These are phyloP conservation scores for Anthostomella pinea DNA, from an alignment of 2,329 filamentous ascomycete genomes.

Conservation along the genomic window DNA sequence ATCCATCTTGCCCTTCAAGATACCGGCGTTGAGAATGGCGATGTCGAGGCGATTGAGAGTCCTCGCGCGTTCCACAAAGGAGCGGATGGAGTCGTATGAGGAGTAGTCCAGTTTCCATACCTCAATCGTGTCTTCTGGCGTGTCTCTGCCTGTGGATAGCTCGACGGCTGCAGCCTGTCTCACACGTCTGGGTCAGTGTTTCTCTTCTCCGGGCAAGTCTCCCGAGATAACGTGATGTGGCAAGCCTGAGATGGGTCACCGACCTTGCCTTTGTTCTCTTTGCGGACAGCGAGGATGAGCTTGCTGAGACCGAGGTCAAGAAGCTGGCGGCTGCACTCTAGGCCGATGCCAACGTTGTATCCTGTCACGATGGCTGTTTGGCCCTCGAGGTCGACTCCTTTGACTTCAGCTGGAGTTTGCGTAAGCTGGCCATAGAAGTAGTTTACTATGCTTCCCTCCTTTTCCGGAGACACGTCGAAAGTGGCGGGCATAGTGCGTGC, in stretches of 20 bases:
- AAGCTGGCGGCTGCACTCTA: slow-evolving; percentile 33
- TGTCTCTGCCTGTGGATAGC: background rate
- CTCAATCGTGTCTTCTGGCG: slow-evolving; percentile 26
- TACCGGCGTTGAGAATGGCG: slow-evolving; percentile 30
- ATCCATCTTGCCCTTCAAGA: slow-evolving; percentile 17
- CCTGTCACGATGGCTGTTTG: slow-evolving; percentile 31
- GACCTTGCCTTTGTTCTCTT: slow-evolving; percentile 29
- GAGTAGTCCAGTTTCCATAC: slow-evolving; percentile 42
- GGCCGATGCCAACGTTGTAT: slow-evolving; percentile 31
- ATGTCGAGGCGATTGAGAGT: slow-evolving; percentile 37
- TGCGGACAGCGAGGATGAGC: slow-evolving; percentile 34
- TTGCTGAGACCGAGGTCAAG: slow-evolving; percentile 24
- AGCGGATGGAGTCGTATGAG: slow-evolving; percentile 37
- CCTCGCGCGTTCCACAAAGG: slow-evolving; percentile 33
- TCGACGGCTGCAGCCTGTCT: background rate
- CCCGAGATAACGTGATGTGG: too few relatives aligned
- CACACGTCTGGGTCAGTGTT: too few relatives aligned
- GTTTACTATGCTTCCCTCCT: too few relatives aligned
- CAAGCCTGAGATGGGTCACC: too few relatives aligned
- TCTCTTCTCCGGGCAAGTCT: too few relatives aligned
- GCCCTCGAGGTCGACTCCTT: slow-evolving; percentile 3
- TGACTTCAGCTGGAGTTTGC: too few relatives aligned
- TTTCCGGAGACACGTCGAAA: too few relatives aligned
- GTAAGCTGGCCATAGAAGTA: too few relatives aligned
- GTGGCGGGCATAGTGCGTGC: too few relatives aligned